Evolutionary conservation across 1,284 basidiomycete genomes (phyloP).

Genomic region (Puccinia polysora): DNA sequence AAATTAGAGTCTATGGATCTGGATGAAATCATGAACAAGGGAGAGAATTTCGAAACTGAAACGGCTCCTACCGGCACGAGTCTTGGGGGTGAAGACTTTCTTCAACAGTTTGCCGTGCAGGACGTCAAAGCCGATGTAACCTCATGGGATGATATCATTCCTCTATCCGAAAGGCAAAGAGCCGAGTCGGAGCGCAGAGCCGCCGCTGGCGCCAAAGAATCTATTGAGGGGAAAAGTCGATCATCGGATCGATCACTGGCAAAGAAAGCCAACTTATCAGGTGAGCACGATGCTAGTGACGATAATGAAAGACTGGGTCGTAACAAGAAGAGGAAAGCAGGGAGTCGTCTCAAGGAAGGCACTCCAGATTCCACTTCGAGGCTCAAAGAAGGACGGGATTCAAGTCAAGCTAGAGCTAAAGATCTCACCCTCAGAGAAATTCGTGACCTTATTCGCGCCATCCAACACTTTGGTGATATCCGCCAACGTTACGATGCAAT

Average conservation of each 20-base stretch:
- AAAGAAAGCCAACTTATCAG: constrained; percentile 30
- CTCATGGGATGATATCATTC: constrained; percentile 97
- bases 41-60: constrained; percentile 94
- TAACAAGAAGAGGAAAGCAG: constrained; percentile 45
- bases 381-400: constrained; percentile 28
- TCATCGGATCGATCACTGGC: constrained; percentile 64
- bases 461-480: constrained; percentile 97
- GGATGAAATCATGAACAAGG: constrained; percentile 93
- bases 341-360: constrained; percentile 44
- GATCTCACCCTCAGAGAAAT: constrained; percentile 96
- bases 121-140: constrained; percentile 97
- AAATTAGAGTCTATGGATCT: constrained; percentile 99
- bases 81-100: constrained; percentile 91
- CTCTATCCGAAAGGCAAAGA: constrained; percentile 80
- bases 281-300: constrained; percentile 54
- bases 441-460: constrained; percentile 86
- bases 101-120: constrained; percentile 90
- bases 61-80: constrained; percentile 66
- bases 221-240: constrained; percentile 57
- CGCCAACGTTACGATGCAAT: constrained; percentile 89
- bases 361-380: constrained; percentile 63
- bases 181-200: constrained; percentile 59
- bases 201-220: constrained; percentile 59
- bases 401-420: constrained; percentile 62
- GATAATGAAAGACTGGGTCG: constrained; percentile 56